These are phyloP conservation scores for Umbelopsis isabellina DNA, from an alignment of 192 early-diverging fungal genomes.

Conservation along the genomic window DNA sequence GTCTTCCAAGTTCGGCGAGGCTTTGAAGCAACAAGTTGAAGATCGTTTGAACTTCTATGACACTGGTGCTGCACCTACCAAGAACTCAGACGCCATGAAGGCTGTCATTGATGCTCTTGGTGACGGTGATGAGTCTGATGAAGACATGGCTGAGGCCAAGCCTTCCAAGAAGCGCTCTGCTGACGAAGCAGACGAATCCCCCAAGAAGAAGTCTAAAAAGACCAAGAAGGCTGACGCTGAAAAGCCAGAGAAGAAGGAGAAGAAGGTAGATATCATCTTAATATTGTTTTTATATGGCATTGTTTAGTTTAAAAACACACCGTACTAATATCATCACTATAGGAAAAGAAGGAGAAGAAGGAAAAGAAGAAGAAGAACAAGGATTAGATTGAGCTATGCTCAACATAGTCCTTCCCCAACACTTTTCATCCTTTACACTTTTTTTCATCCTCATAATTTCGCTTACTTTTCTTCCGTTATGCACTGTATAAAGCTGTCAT, in stretches of 20 bases:
- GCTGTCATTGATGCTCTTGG: constrained; percentile 70
- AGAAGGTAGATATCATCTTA: constrained; percentile 44
- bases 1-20: constrained; percentile 90
- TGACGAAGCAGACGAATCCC: constrained; percentile 39
- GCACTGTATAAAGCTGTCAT: constrained; percentile 24
- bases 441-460: constrained; percentile 22
- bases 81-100: constrained; percentile 96
- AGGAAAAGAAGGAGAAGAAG: constrained; percentile 64
- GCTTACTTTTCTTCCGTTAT: constrained; percentile 8
- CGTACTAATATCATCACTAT: constrained; percentile 48
- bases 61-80: constrained; percentile 79
- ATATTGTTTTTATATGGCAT: constrained; percentile 45
- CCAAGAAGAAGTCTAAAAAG: constrained; percentile 59
- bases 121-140: constrained; percentile 62
- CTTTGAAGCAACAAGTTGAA: constrained; percentile 94
- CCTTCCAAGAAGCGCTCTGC: constrained; percentile 52
- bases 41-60: constrained; percentile 96
- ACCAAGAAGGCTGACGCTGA: constrained; percentile 55
- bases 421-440: constrained; percentile 10
- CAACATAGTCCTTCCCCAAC: background rate
- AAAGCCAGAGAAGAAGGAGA: constrained; percentile 57
- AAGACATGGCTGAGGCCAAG: constrained; percentile 26
- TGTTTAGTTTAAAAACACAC: constrained; percentile 20
- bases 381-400: constrained; percentile 32
- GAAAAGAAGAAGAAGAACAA: constrained; percentile 60